phyloP scores from a whole-genome alignment of 169 alveolate species.

The Plasmodium inui region DNA sequence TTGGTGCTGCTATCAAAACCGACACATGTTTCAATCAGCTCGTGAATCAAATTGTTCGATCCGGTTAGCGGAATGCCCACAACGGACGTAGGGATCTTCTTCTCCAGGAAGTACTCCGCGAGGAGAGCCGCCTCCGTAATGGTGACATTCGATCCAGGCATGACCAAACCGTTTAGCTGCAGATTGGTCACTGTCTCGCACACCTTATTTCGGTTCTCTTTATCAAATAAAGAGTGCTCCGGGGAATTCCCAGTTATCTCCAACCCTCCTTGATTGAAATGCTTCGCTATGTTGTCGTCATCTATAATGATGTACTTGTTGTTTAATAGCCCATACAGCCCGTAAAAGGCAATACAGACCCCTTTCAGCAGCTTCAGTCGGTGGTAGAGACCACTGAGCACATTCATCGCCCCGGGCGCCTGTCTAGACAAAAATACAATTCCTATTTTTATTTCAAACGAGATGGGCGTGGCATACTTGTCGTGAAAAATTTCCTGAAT shows the following conservation, averaged over 20 bases:
- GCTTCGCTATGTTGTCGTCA: slow-evolving; percentile 90
- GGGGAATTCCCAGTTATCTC: slow-evolving; percentile 93
- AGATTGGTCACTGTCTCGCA: slow-evolving; percentile 87
- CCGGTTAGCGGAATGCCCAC: slow-evolving; percentile 97
- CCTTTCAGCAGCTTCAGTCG: slow-evolving; percentile 87
- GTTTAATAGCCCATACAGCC: slow-evolving; percentile 91
- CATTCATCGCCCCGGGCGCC: slow-evolving; percentile 98
- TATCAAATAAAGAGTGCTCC: slow-evolving; percentile 80
- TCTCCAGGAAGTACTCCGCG: slow-evolving; percentile 91
- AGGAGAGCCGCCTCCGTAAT: slow-evolving; percentile 94
- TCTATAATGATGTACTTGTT: slow-evolving; percentile 91
- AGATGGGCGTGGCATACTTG: slow-evolving; percentile 56
- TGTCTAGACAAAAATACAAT: slow-evolving; percentile 95
- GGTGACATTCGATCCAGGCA: slow-evolving; percentile 97
- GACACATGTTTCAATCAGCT: slow-evolving; percentile 93
- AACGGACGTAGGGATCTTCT: slow-evolving; percentile 90
- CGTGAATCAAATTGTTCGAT: slow-evolving; percentile 93
- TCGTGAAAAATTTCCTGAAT: slow-evolving; percentile 82
- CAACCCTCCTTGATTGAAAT: slow-evolving; percentile 96
- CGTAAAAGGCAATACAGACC: slow-evolving; percentile 91
- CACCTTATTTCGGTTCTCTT: slow-evolving; percentile 79
- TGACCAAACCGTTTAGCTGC: slow-evolving; percentile 94
- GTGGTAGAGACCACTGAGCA: slow-evolving; percentile 95
- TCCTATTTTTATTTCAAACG: slow-evolving; percentile 88
- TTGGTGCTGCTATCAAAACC: slow-evolving; percentile 98